Percentiles rank a stretch among this genome's conserved stretches.
phyloP scores from a whole-genome alignment of 2,329 filamentous ascomycete species.

The Myriosclerotinia curreyana region DNA sequence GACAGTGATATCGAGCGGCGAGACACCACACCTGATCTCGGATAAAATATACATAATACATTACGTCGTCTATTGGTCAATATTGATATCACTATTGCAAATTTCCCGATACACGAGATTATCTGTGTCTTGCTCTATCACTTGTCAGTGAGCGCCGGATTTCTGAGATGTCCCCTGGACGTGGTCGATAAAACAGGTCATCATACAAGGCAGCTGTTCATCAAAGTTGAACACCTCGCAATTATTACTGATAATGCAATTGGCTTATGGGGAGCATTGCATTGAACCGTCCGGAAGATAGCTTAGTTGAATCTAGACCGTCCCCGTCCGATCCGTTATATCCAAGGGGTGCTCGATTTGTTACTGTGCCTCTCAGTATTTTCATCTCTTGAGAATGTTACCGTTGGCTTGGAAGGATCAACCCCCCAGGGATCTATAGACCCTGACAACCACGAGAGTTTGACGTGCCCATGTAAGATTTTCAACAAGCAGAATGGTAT shows the following conservation, averaged over 20 bases:
- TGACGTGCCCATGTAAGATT: not conserved
- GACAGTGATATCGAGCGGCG: not conserved
- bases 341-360: not conserved
- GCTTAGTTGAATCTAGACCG: not conserved
- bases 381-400: not conserved
- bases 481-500: not conserved
- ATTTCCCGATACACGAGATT: not conserved
- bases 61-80: too few species aligned
- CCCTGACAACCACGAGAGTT: conserved; percentile 5
- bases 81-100: not conserved
- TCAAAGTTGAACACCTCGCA: not conserved
- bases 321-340: not conserved
- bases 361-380: not conserved
- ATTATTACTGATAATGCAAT: not conserved
- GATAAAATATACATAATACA: not conserved
- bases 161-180: not conserved
- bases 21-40: too few species aligned
- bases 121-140: not conserved
- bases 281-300: not conserved
- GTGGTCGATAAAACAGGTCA: not conserved
- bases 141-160: not conserved
- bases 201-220: not conserved
- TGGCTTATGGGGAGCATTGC: not conserved
- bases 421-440: not conserved
- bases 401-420: not conserved